These are phyloP conservation scores for Stramenopiles sp. DNA, from an alignment of 352 stramenopile species.

Conservation along the genomic window DNA sequence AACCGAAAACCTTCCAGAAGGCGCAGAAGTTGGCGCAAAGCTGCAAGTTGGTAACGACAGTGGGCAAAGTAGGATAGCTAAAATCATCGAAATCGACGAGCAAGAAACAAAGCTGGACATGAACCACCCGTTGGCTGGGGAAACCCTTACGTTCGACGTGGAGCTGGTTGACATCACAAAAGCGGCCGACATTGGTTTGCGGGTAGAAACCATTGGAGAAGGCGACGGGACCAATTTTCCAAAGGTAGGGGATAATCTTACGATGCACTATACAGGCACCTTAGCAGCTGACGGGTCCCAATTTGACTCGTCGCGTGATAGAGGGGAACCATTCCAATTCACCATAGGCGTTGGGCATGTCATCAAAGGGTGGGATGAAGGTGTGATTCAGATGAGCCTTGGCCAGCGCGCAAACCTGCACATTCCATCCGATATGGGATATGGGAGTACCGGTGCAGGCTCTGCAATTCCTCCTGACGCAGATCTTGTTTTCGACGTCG, in stretches of 20 bases:
- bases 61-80: constrained; percentile 31
- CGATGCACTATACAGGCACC: constrained; percentile 55
- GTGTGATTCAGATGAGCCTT: constrained; percentile 79
- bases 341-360: constrained; percentile 32
- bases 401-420: constrained; percentile 68
- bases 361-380: constrained; percentile 82
- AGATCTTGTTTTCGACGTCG: constrained; percentile 75
- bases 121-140: constrained; percentile 36
- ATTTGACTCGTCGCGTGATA: background rate
- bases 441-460: constrained; percentile 58
- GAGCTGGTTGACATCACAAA: constrained; percentile 36
- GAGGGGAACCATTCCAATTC: constrained; percentile 12
- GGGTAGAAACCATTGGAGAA: constrained; percentile 37
- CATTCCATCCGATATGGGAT: constrained; percentile 74
- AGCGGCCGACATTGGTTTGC: constrained; percentile 33
- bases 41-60: constrained; percentile 39
- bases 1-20: constrained; percentile 12
- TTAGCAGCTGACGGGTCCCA: background rate
- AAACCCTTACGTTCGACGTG: constrained; percentile 47
- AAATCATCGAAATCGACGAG: constrained; percentile 41
- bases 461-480: constrained; percentile 67
- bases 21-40: constrained; percentile 38
- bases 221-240: constrained; percentile 40
- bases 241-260: constrained; percentile 40
- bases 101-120: constrained; percentile 48